Evolutionary conservation across 2,329 filamentous ascomycete species (phyloP), one percentile per base, ranked within the genome.

Genomic region (Berkeleyomyces basicola): DNA sequence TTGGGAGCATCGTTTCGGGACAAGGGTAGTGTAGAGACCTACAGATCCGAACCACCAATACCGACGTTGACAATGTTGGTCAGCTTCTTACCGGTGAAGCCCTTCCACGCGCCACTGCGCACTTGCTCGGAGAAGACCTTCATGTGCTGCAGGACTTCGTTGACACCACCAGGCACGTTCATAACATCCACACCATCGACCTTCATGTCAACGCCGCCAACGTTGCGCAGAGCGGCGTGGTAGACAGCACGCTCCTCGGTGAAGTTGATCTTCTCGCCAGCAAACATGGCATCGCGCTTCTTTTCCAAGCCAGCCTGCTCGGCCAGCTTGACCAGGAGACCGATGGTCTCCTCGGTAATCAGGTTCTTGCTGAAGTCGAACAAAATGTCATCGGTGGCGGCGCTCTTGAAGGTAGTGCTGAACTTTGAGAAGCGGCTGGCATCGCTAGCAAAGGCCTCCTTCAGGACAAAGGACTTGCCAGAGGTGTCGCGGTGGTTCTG

Each of bases 361-460:
- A 99, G 91, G 83, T 99, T 99, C 84, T 99, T 99, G 79, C 87
- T 93, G 78, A 96, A 99, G 76, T 99, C 93, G 76, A 97, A 99
- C 67, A 99, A 83, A 70, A 95, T 93, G 67, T 96, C 90, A 68
- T 84, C 85, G 70, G 81, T 81, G 71, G 95, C 88, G 68, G 87
- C 85, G 75, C 89, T 91, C 69, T 82, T 78, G 76, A 97, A 96
- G 71, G 82, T 89, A 73, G 85, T 88, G 72, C 85, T 88, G 79
- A 96, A 91, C 77, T 93, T 95, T 71, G 86, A 76, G 79, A 96
- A 97, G 67, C 93, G 90, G 72, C 87, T 74, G 59, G 90, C 84
- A 73, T 99, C 91, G 69, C 89, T 84, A 70, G 88, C 81, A 76
- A 97, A 99, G 73, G 89, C 88, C 68, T 95, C 87, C 78, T 95